These are phyloP conservation scores for Amylostereum areolatum DNA, from an alignment of 1,284 basidiomycete species.

Conservation along the genomic window DNA sequence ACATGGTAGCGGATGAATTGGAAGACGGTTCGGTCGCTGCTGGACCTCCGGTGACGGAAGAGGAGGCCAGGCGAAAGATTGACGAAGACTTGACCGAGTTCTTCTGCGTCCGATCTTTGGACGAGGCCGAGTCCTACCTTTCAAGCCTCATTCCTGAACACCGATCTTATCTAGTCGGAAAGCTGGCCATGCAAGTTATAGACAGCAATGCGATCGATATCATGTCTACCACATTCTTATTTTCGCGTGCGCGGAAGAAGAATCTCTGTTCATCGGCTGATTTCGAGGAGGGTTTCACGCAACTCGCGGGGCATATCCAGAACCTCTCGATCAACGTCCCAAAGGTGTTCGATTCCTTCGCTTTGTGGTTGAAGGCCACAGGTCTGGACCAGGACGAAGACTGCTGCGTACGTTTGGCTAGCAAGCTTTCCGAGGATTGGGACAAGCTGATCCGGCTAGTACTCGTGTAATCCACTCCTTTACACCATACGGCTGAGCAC, in stretches of 20 bases:
- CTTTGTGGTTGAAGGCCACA: constrained; percentile 65
- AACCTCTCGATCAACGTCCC: constrained; percentile 93
- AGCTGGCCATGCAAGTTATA: constrained; percentile 62
- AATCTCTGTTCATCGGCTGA: constrained; percentile 45
- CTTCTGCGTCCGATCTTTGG: constrained; percentile 71
- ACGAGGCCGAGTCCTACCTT: constrained; percentile 86
- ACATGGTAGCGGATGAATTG: constrained; percentile 36
- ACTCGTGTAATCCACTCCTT: too few relatives aligned
- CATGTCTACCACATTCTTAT: constrained; percentile 66
- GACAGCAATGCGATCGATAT: constrained; percentile 86
- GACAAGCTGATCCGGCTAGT: constrained; percentile 55
- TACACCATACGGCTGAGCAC: too few relatives aligned
- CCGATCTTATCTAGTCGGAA: constrained; percentile 65
- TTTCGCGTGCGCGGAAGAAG: constrained; percentile 49
- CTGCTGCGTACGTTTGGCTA: constrained; percentile 44
- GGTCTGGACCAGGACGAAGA: constrained; percentile 51
- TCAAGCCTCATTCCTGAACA: constrained; percentile 59
- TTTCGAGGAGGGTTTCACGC: constrained; percentile 60
- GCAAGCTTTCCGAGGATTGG: constrained; percentile 54
- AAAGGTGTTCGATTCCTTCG: constrained; percentile 75
- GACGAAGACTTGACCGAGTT: constrained; percentile 75
- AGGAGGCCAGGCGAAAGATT: constrained; percentile 74
- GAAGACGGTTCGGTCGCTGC: background rate
- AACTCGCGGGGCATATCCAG: constrained; percentile 64
- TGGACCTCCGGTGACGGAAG: constrained; percentile 56